Base-by-base conservation (phyloP, 1,284 basidiomycete species). In the Cystobasidium sp. region DNA sequence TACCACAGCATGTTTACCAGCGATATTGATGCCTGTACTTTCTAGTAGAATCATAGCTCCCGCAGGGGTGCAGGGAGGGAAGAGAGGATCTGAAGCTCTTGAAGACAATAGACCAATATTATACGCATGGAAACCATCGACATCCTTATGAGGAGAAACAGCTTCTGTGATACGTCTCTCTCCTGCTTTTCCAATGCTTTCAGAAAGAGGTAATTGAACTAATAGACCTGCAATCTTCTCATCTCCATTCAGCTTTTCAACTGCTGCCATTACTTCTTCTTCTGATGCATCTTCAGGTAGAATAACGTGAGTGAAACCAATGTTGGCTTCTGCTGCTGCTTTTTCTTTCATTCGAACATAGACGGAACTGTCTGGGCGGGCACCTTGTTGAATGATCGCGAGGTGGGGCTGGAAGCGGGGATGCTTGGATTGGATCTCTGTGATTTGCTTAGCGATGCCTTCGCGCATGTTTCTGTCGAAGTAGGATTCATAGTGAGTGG, bases 301-400 rank as follows among this genome's bases (percentile, higher is more conserved):
- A 75, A 82, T 80, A 80, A 98, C 85, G 82, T 98, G 94, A 74
- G 90, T 88, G 83, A 92, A 91, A 76, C 87, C 88, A 85, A 99
- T 94, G 75, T 96, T 95, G 78, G 93, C 91, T 84, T 99, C 94
- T 80, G 94, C 89, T 31, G 95, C 93, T 12, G 97, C 97, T 83
- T 95, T 97, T 66, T 88, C 86, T 85, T 99, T 99, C 96, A 98
- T 98, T 81, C 93, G 93, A 78, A 99, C 91, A 84, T 99, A 99
- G 68, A 91, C 91, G 44, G 86, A 86, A 8, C 94, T 98, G 81
- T 98, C 96, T 51, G 93, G 90, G 77, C 92, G 89, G 44, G 88
- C 88, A 67, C 97, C 97, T 69, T 94, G 94, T 84, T 99, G 97
- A 72, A 99, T 88, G 84, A 99, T 95, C 80, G 89, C 91, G 47